Evolutionary conservation across 1,139 yeast genomes (phyloP).

Genomic region (Lodderomyces margitis): DNA sequence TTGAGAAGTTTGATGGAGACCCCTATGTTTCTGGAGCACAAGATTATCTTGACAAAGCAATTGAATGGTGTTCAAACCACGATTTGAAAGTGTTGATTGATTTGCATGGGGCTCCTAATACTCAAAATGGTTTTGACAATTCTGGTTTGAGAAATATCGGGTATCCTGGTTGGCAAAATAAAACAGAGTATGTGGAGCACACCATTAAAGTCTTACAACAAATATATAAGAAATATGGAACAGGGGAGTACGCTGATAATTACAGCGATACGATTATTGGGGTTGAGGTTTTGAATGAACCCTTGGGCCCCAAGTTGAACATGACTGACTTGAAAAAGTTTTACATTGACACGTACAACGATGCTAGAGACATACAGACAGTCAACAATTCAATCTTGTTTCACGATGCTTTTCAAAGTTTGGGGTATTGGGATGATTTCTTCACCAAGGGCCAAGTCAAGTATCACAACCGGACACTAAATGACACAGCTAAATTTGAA

Average conservation of each 20-base stretch:
- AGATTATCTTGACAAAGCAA: slow-evolving; percentile 50
- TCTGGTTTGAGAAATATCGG: slow-evolving; percentile 54
- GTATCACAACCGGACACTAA: slow-evolving; percentile 10
- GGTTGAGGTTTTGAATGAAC: slow-evolving; percentile 65
- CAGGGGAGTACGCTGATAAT: slow-evolving; percentile 21
- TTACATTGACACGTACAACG: slow-evolving; percentile 40
- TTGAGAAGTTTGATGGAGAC: slow-evolving; percentile 45
- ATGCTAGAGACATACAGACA: slow-evolving; percentile 32
- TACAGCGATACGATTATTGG: slow-evolving; percentile 55
- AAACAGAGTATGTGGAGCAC: slow-evolving; percentile 38
- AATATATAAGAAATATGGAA: slow-evolving; percentile 46
- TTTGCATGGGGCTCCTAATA: slow-evolving; percentile 65
- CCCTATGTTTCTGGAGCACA: slow-evolving; percentile 61
- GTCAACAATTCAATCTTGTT: slow-evolving; percentile 48
- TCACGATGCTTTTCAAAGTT: slow-evolving; percentile 57
- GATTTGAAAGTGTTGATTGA: slow-evolving; percentile 60
- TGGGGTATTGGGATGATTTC: slow-evolving; percentile 51
- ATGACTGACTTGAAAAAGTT: slow-evolving; percentile 36
- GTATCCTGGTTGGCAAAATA: slow-evolving; percentile 50
- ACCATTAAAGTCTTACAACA: slow-evolving; percentile 44
- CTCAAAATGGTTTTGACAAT: slow-evolving; percentile 72
- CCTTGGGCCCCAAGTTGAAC: slow-evolving; percentile 47
- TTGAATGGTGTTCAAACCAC: slow-evolving; percentile 51
- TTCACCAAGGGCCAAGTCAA: slow-evolving; percentile 27
- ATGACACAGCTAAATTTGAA: slow-evolving; percentile 23